Base-by-base conservation (phyloP, 176 grass and related monocot species). In the Triticum turgidum region DNA sequence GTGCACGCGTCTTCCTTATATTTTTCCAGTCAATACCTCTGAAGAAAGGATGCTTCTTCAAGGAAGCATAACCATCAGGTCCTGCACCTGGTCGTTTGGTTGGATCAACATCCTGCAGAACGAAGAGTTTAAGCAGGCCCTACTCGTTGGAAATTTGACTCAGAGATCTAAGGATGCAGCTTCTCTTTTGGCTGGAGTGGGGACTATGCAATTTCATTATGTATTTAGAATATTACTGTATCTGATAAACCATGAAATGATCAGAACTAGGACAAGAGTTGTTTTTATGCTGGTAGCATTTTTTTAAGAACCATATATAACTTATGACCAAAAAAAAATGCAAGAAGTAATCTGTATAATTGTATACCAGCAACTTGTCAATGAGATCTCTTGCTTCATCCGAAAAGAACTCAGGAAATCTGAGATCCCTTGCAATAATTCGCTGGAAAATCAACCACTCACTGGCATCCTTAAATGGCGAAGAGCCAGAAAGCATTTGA, bases 361-460 rank as follows among this genome's bases (percentile, higher is more conserved):
- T 73, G n/a, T 79, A 69, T 93, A 99, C 97, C 97, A 99, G 80
- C 87, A 99, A 80, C 80, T 97, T 94, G 66, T 97, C 94, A 85
- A 99, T 91, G 56, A 99, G 76, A 83, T 97, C 85, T 76, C 85
- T 92, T 21, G 94, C 94, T 89, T 99, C 90, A 78, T 91, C 67
- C 41, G 97, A 99, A 79, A 99, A 93, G 83, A 93, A 91, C 15
- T 97, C 92, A 25, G 90, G 97, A 87, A 97, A 89, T 83, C 87
- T 93, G 37, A 99, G 82, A 75, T 99, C 94, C 65, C 97, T 91
- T 13, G 97, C 92, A 47, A 93, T 94, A 74, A 99, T 99, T 86
- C 90, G 94, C 81, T 99, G 94, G 88, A 94, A 99, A 86, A 97
- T 96, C 80, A 96, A 90, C 94, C 97, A 97, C 68, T 99, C 94